Evolutionary conservation across 2,329 filamentous ascomycete genomes (phyloP), one percentile per base, ranked within the genome.

Genomic region (Clonostachys chloroleuca): DNA sequence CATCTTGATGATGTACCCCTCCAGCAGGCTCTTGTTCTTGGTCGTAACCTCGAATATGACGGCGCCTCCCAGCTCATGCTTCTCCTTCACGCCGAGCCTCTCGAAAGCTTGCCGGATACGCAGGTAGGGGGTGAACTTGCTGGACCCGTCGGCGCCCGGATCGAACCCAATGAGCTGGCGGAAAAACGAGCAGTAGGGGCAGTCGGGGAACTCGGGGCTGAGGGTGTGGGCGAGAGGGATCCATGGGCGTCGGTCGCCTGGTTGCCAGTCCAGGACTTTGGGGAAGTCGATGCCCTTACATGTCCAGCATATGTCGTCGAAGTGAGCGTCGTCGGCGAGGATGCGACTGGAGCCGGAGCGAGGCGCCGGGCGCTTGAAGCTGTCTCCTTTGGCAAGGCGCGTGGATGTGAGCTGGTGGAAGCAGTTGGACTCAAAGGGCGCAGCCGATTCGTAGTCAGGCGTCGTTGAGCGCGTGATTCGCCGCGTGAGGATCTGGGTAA

Each of bases 161-260:
- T 40, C 35, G 16, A 51, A 54, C 14, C 59, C 62, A 17, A 68
- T 58, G 52, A 68, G 51, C 43, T 63, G 59, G 42, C 63, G 58
- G 48, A 68, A 67, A 52, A 68, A 68, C 47, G 60, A 57, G 51
- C 66, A 68, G 52, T 65, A 68, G n/a, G 65, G 65, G 44, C 65
- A 68, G 5, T 51, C 48, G 14, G 43, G 42, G 39, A 40, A 35
- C 35, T 40, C 30, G 2, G 34, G 17, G 24, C 45, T 39, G 33
- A 49, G 44, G 13, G 45, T 53, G 43, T 68, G 66, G 9, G 64
- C 57, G 37, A 68, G 54, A 7, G 59, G 55, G 24, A 68, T 60
- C 66, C 66, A 68, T 6, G 65, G 63, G 45, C 65, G 53, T 14
- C 63, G 52, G 49, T 65, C 57, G 18, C 65, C 64, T 4, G 59